phyloP scores from a whole-genome alignment of 495 filamentous ascomycete genomes.

The Cetradonia linearis region DNA sequence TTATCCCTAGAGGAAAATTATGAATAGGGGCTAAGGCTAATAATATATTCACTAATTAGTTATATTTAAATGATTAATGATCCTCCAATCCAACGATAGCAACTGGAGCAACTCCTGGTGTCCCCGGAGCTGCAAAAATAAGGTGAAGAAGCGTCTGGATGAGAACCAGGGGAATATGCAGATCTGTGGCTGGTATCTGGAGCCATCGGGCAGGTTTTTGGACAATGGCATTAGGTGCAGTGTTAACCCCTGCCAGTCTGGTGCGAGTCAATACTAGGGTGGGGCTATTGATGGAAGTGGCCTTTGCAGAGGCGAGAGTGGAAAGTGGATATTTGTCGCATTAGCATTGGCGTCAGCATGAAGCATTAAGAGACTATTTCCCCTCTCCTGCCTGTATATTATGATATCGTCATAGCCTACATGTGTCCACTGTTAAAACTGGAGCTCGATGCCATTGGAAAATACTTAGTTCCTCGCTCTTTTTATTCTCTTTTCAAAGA shows the following conservation, averaged over 20 bases:
- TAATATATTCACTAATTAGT: too few relatives aligned
- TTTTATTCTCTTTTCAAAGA: background rate
- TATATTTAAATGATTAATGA: too few relatives aligned
- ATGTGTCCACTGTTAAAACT: background rate
- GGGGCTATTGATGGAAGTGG: background rate
- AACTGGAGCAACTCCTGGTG: too few relatives aligned
- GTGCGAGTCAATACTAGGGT: slow-evolving; percentile 71
- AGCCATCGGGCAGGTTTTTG: slow-evolving; percentile 59
- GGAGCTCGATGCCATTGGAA: background rate
- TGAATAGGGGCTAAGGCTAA: too few relatives aligned
- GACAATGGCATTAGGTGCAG: slow-evolving; percentile 26
- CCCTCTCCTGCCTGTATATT: background rate
- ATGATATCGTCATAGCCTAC: background rate
- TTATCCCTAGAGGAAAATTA: too few relatives aligned
- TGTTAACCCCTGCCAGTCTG: slow-evolving; percentile 62
- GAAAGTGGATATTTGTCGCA: background rate
- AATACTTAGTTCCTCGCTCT: background rate
- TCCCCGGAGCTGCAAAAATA: too few relatives aligned
- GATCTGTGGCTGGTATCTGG: slow-evolving; percentile 95
- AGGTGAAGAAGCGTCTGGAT: too few relatives aligned
- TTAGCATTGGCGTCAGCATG: slow-evolving; percentile 3
- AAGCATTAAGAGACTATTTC: background rate
- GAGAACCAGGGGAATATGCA: slow-evolving; percentile 66
- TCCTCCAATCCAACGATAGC: too few relatives aligned
- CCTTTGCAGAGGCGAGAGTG: background rate